These are phyloP conservation scores for Trichoderma gracile DNA, from an alignment of 2,329 filamentous ascomycete species.

Conservation along the genomic window DNA sequence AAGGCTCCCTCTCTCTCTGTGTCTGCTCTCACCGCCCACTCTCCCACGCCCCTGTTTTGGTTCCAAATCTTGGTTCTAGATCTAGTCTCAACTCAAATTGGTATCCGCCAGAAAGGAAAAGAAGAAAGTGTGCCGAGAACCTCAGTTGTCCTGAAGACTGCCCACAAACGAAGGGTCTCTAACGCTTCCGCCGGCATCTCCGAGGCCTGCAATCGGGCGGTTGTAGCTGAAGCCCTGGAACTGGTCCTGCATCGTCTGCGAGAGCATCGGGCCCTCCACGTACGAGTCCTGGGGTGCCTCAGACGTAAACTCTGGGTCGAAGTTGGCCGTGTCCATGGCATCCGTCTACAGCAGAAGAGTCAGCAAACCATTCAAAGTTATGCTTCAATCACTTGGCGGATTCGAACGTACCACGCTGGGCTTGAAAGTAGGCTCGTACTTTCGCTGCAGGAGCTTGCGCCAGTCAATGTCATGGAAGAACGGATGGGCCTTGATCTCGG, in stretches of 20 bases:
- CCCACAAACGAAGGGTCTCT: slow-evolving; percentile 76
- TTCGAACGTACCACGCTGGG: slow-evolving; percentile 79
- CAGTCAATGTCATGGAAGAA: slow-evolving; percentile 99
- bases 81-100: slow-evolving; percentile 25
- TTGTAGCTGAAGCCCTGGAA: slow-evolving; percentile 98
- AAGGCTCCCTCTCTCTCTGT: neutral
- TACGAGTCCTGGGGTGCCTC: slow-evolving; percentile 90
- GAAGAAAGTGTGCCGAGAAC: neutral
- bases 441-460: slow-evolving; percentile 94
- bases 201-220: slow-evolving; percentile 86
- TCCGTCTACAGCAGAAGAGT: slow-evolving; percentile 57
- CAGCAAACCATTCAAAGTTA: neutral
- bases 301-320: slow-evolving; percentile 86
- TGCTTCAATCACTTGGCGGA: neutral
- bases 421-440: slow-evolving; percentile 98
- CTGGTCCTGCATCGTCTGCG: slow-evolving; percentile 94
- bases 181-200: slow-evolving; percentile 90
- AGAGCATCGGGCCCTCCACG: slow-evolving; percentile 86
- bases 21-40: neutral
- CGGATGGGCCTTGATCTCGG: slow-evolving; percentile 97
- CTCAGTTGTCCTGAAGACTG: slow-evolving; percentile 55
- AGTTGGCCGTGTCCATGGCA: slow-evolving; percentile 88
- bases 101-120: slow-evolving; percentile 13
- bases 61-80: slow-evolving; percentile 18
- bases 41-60: neutral